phyloP scores from a whole-genome alignment of 805 yeast genomes.

The Schizosaccharomyces lindneri region DNA sequence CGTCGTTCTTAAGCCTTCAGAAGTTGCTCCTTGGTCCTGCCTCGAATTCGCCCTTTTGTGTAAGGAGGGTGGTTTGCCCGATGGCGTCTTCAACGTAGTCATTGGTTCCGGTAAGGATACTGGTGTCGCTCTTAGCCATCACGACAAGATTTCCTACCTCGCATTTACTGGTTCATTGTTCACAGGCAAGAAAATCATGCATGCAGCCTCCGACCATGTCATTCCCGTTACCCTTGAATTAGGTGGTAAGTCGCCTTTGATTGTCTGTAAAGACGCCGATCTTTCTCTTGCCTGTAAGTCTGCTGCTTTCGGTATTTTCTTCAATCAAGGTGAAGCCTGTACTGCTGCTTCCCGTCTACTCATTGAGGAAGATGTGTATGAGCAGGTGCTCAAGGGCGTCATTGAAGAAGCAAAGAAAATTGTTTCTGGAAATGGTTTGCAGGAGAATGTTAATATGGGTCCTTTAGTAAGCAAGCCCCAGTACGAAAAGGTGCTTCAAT shows the following conservation, averaged over 20 bases:
- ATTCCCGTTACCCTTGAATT: constrained; percentile 49
- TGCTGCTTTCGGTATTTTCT: constrained; percentile 37
- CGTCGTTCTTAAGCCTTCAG: constrained; percentile 48
- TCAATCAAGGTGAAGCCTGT: constrained; percentile 56
- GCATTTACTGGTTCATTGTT: constrained; percentile 44
- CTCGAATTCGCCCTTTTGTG: constrained; percentile 34
- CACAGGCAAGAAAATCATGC: constrained; percentile 43
- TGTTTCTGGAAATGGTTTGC: constrained; percentile 30
- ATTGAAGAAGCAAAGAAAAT: constrained; percentile 19
- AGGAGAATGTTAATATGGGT: constrained; percentile 10
- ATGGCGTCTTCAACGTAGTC: constrained; percentile 49
- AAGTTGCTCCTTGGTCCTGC: constrained; percentile 48
- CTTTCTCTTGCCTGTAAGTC: constrained; percentile 27
- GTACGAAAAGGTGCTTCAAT: background rate
- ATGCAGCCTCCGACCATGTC: constrained; percentile 41
- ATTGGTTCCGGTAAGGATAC: constrained; percentile 36
- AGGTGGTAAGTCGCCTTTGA: constrained; percentile 61
- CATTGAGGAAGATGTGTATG: constrained; percentile 28
- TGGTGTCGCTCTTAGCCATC: background rate
- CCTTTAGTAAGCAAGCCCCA: constrained; percentile 2
- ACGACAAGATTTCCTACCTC: constrained; percentile 33
- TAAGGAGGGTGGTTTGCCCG: constrained; percentile 46
- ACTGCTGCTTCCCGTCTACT: constrained; percentile 46
- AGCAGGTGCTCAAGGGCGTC: constrained; percentile 20
- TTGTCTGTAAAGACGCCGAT: constrained; percentile 24